Conservation (phyloP, 2,329 filamentous ascomycete species). For the Nannizziopsis barbatae region DNA sequence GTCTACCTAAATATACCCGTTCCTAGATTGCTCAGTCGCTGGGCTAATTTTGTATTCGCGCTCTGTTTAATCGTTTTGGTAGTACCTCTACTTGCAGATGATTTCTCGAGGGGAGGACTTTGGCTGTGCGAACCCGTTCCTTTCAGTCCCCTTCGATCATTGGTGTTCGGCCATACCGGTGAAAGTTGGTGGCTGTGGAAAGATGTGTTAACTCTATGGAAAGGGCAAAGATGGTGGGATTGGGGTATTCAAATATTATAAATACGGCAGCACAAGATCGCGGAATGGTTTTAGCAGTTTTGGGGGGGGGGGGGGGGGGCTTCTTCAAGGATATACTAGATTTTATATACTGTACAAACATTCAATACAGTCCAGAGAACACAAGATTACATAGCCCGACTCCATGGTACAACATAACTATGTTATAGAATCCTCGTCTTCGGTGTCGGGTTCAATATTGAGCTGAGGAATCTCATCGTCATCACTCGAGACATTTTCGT, state of each 20-base stretch:
- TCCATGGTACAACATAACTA: too few relatives aligned
- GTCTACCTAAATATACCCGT: conserved; percentile 26
- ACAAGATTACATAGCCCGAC: too few relatives aligned
- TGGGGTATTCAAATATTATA: conserved; percentile 37
- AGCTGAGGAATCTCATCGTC: conserved; percentile 42
- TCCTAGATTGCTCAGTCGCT: conserved; percentile 40
- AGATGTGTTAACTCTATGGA: conserved; percentile 47
- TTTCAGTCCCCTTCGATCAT: conserved; percentile 54
- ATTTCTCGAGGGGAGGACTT: conserved; percentile 60
- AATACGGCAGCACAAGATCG: not conserved
- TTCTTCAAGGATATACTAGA: too few relatives aligned
- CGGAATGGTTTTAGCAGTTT: too few relatives aligned
- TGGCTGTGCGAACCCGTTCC: conserved; percentile 80
- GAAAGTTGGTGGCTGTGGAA: conserved; percentile 60
- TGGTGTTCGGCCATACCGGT: conserved; percentile 52
- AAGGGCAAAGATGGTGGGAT: conserved; percentile 53
- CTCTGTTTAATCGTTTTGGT: conserved; percentile 59
- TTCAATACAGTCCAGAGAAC: too few relatives aligned
- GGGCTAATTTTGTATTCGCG: conserved; percentile 52
- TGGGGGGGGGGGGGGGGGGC: too few relatives aligned
- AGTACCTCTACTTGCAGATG: conserved; percentile 56
- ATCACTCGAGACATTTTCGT: conserved; percentile 34
- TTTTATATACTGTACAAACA: too few relatives aligned
- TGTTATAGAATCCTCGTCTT: conserved; percentile 27
- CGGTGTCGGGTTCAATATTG: conserved; percentile 38